A percentile compares a stretch with the other conserved stretches of the same genome.
Conservation (phyloP, 2,329 filamentous ascomycete genomes). For the Sporothrix schenckii region DNA sequence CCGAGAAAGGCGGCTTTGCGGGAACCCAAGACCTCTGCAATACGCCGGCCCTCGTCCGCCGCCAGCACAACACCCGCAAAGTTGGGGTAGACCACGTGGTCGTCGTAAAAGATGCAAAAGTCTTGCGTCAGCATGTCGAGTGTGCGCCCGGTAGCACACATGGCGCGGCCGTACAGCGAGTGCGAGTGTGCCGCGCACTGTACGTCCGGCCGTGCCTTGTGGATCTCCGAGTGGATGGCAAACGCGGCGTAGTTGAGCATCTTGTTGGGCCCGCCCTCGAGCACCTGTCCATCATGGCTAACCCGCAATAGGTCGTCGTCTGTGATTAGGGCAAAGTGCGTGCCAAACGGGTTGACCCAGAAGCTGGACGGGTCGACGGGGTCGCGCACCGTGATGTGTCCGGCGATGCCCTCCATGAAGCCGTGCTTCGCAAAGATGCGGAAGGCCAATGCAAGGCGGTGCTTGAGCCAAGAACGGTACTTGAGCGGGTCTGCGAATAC, state of each 20-base stretch:
- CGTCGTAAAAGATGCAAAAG: constrained; percentile 62
- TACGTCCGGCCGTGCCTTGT: constrained; percentile 58
- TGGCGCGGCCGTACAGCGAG: constrained; percentile 58
- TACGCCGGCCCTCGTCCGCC: constrained; percentile 54
- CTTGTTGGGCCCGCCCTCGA: constrained; percentile 57
- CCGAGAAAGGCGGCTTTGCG: constrained; percentile 58
- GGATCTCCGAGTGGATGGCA: constrained; percentile 50
- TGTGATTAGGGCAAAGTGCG: constrained; percentile 64
- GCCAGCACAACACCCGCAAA: constrained; percentile 59
- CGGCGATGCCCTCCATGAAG: constrained; percentile 63
- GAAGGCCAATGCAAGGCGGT: constrained; percentile 57
- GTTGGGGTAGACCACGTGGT: constrained; percentile 48
- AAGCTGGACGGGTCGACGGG: constrained; percentile 62
- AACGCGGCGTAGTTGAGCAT: constrained; percentile 41
- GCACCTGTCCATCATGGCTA: constrained; percentile 60
- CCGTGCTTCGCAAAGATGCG: constrained; percentile 60
- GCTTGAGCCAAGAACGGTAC: constrained; percentile 56
- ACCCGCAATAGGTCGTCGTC: constrained; percentile 67
- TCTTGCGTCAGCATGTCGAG: constrained; percentile 69
- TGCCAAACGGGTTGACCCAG: constrained; percentile 68
- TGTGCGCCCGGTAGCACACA: constrained; percentile 62
- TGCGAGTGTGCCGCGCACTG: constrained; percentile 59
- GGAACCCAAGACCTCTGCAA: constrained; percentile 52
- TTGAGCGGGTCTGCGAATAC: constrained; percentile 40
- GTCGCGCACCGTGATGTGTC: constrained; percentile 64